Evolutionary conservation across 768 basidiomycete species (phyloP).

Genomic region (Coprinopsis sp.): DNA sequence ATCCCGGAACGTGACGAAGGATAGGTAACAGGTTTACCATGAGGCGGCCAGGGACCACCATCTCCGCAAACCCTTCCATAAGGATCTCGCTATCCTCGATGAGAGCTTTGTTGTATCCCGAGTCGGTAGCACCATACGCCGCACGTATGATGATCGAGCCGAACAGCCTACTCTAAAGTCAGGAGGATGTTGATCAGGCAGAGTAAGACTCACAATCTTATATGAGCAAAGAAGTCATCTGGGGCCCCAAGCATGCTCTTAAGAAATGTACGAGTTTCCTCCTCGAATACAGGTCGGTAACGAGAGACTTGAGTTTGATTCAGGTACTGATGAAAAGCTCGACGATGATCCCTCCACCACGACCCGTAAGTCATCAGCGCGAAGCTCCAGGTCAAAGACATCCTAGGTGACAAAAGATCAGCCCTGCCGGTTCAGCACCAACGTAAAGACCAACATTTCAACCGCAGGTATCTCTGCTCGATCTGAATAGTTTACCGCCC

Average conservation of each 20-base stretch:
- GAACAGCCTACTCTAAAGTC: slow-evolving; percentile 26
- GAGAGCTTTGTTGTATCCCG: slow-evolving; percentile 23
- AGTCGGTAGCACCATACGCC: slow-evolving; percentile 26
- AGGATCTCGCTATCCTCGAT: slow-evolving; percentile 9
- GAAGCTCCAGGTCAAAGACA: slow-evolving; percentile 40
- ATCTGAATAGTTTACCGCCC: slow-evolving; percentile 7
- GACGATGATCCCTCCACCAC: slow-evolving; percentile 20
- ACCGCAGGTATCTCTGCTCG: slow-evolving; percentile 31
- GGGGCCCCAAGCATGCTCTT: background rate
- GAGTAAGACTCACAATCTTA: background rate
- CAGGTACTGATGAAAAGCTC: slow-evolving; percentile 22
- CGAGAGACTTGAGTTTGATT: slow-evolving; percentile 12
- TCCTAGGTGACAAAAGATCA: background rate
- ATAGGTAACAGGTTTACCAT: slow-evolving; percentile 16
- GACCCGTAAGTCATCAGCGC: slow-evolving; percentile 30
- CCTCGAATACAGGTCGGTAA: slow-evolving; percentile 15
- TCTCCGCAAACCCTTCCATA: background rate
- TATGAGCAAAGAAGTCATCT: background rate
- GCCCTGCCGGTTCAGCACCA: background rate
- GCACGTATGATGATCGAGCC: slow-evolving; percentile 35
- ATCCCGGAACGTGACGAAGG: slow-evolving; percentile 2
- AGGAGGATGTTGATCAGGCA: background rate
- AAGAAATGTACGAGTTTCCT: background rate
- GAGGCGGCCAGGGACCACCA: slow-evolving; percentile 21
- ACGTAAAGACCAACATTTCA: slow-evolving; percentile 31